Evolutionary conservation across 441 rosid species (phyloP), one percentile per base, ranked within the genome.

Genomic region (Arabidopsis hybrid): DNA sequence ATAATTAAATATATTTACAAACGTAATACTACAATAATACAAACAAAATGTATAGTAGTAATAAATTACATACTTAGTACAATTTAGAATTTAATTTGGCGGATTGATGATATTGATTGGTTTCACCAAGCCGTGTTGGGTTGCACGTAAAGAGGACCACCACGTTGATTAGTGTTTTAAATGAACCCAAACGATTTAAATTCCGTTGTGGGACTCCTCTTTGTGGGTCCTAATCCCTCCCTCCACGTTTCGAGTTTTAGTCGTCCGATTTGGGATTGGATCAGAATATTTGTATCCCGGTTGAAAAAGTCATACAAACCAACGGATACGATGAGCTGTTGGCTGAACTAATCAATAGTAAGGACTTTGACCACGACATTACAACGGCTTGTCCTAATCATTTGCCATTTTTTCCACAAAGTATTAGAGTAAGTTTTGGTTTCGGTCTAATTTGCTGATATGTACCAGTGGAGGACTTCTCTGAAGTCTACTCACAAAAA

Each of bases 101-200:
- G 74, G 45, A 75, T 61, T 69, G 52, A 56, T 69, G 52, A 56
- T 61, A 59, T 18, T 32, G 69, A 18, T 36, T 32, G 70, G 17
- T 62, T 51, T 50, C 58, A 32, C 59, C 0, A 38, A 69, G 39
- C 46, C 60, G 75, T 63, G 71, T 70, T 64, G 72, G 67, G 67
- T 39, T 58, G 72, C 80, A 77, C 80, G 73, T 77, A 45, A 71
- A 70, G 17, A 56, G 45, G 67, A 70, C 71, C 67, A 76, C 79
- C 79, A 69, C 79, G 79, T 70, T 69, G 58, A 53, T 53, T 47
- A 26, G 42, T 40, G 56, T 59, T n/a, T 5, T 38, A 40, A 57
- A 70, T 50, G 12, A 16, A 68, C 73, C 73, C 69, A 21, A 21
- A 21, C 26, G 69, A 53, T 45, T 70, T 52, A 38, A 63, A 46